Evolutionary conservation across 176 grass and related monocot genomes (phyloP).

Genomic region (Leersia perrieri): DNA sequence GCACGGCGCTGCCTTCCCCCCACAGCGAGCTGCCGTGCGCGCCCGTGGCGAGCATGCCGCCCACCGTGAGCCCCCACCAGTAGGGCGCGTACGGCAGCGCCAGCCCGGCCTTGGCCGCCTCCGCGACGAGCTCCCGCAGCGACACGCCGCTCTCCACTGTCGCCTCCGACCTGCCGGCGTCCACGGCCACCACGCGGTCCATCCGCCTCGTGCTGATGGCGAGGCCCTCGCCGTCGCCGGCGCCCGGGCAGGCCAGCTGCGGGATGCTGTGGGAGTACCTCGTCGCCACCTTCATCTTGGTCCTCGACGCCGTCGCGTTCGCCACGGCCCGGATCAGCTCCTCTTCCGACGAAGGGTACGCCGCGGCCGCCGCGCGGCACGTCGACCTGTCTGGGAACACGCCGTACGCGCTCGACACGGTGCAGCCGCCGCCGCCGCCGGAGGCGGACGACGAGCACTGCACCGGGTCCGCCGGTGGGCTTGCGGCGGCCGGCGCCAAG

Average conservation of each 20-base stretch:
- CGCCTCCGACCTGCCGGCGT: not conserved
- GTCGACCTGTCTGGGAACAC: slow-evolving; percentile 58
- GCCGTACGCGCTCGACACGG: slow-evolving; percentile 53
- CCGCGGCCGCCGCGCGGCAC: slow-evolving; percentile 36
- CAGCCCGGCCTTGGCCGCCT: slow-evolving; percentile 36
- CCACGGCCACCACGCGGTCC: slow-evolving; percentile 33
- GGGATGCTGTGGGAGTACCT: slow-evolving; percentile 68
- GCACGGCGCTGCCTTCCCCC: slow-evolving; percentile 75
- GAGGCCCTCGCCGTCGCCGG: slow-evolving; percentile 31
- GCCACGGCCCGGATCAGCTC: slow-evolving; percentile 64
- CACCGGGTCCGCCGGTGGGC: slow-evolving; percentile 53
- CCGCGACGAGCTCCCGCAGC: slow-evolving; percentile 43
- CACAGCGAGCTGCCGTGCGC: slow-evolving; percentile 77
- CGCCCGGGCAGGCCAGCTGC: slow-evolving; percentile 63
- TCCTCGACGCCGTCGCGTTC: slow-evolving; percentile 2
- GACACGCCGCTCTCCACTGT: slow-evolving; percentile 61
- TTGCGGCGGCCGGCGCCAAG: slow-evolving; percentile 4
- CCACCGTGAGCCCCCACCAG: slow-evolving; percentile 73
- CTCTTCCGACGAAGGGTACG: slow-evolving; percentile 50
- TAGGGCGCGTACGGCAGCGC: slow-evolving; percentile 67
- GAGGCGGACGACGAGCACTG: slow-evolving; percentile 50
- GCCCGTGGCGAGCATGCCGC: slow-evolving; percentile 70
- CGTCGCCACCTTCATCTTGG: slow-evolving; percentile 63
- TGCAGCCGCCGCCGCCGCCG: slow-evolving; percentile 37
- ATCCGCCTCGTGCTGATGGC: slow-evolving; percentile 54